Percentiles rank a stretch among this genome's conserved stretches.
Evolutionary conservation across 2,329 filamentous ascomycete species (phyloP).

Genomic region (Penicillium fuscoglaucum): DNA sequence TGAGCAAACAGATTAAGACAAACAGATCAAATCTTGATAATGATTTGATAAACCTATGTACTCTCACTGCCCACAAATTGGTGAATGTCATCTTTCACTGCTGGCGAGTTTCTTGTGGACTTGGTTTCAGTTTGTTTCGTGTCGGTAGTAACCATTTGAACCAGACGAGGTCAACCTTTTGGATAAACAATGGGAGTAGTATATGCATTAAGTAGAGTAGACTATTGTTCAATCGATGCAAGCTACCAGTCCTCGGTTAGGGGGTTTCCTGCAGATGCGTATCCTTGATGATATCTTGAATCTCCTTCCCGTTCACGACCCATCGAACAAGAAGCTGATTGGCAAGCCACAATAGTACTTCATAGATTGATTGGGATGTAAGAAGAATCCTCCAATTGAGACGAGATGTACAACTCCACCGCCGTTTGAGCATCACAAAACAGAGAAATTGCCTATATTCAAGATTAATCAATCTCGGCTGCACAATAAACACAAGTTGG

Average conservation of each 20-base stretch:
- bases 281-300: background rate
- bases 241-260: background rate
- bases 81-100: no score
- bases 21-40: no score
- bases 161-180: no score
- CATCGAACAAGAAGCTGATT: background rate
- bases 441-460: background rate
- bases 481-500: background rate
- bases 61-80: no score
- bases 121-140: no score
- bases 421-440: background rate
- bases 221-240: background rate
- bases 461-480: background rate
- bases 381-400: background rate
- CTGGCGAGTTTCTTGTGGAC: no score
- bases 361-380: background rate
- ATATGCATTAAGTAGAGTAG: background rate
- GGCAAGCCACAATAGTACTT: background rate
- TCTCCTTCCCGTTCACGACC: background rate
- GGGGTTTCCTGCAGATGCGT: background rate
- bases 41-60: no score
- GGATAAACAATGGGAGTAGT: background rate
- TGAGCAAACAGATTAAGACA: no score
- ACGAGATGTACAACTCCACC: background rate
- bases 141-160: no score